phyloP scores from a whole-genome alignment of 306 rosid genomes.

The Vicia sativa region DNA sequence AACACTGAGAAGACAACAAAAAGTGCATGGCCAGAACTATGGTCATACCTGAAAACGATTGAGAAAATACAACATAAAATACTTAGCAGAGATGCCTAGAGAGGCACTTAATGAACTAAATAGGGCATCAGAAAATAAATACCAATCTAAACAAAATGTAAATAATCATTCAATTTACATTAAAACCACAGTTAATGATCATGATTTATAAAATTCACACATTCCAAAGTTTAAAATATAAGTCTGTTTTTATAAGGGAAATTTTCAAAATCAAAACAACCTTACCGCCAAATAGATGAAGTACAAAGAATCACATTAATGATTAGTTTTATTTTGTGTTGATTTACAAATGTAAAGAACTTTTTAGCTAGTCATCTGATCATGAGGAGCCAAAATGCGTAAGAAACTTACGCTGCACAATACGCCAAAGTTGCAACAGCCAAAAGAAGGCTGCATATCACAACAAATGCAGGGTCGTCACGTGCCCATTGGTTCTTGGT shows the following conservation, averaged over 20 bases:
- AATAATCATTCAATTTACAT: constrained; percentile 19
- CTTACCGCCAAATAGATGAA: constrained; percentile 27
- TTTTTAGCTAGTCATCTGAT: constrained; percentile 26
- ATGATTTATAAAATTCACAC: constrained; percentile 20
- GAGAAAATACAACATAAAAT: constrained; percentile 15
- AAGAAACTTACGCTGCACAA: constrained; percentile 94
- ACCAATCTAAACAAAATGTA: constrained; percentile 12
- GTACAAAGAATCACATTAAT: constrained; percentile 23
- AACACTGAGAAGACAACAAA: constrained; percentile 84
- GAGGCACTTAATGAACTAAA: constrained; percentile 9
- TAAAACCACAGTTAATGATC: constrained; percentile 27
- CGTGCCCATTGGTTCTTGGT: constrained; percentile 99
- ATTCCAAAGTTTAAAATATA: constrained; percentile 5
- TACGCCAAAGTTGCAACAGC: constrained; percentile 84
- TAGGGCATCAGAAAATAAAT: constrained; percentile 17
- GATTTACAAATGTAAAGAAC: constrained; percentile 28
- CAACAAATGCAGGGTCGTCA: constrained; percentile 99
- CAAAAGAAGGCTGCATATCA: constrained; percentile 97
- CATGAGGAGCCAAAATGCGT: constrained; percentile 33
- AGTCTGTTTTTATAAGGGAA: not conserved
- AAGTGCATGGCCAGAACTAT: constrained; percentile 83
- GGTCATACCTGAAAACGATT: constrained; percentile 83
- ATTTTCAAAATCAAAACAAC: constrained; percentile 8
- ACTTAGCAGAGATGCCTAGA: constrained; percentile 30
- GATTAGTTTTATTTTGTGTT: constrained; percentile 9